Evolutionary conservation across 192 early-diverging fungal species (phyloP).

Genomic region (Lobosporangium transversale): DNA sequence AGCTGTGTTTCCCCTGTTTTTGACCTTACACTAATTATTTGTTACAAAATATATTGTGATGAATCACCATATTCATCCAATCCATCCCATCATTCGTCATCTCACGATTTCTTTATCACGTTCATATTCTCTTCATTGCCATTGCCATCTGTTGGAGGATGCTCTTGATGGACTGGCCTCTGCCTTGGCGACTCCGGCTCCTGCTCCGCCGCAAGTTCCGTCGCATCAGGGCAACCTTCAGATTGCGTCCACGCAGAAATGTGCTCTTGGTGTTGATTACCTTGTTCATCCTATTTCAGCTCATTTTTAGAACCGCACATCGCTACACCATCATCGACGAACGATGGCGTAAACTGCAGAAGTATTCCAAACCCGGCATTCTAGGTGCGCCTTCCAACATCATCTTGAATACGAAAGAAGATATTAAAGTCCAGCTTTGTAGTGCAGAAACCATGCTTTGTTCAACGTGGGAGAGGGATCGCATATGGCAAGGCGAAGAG

Average conservation of each 20-base stretch:
- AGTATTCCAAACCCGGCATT: conserved; percentile 20
- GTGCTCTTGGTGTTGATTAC: conserved; percentile 11
- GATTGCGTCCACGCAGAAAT: conserved; percentile 13
- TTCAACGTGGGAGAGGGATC: conserved; percentile 14
- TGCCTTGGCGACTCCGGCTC: conserved; percentile 4
- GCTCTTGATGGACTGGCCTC: conserved; percentile 25
- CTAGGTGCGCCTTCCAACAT: conserved; percentile 33
- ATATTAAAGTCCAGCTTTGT: conserved; percentile 26
- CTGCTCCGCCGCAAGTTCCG: conserved; percentile 5
- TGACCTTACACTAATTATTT: too few species aligned
- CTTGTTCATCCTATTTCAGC: not conserved
- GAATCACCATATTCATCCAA: too few species aligned
- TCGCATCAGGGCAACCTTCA: conserved; percentile 7
- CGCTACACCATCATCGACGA: conserved; percentile 12
- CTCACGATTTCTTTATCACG: not conserved
- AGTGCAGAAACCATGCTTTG: conserved; percentile 18
- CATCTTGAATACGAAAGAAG: not conserved
- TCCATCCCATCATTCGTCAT: too few species aligned
- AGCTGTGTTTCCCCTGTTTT: too few species aligned
- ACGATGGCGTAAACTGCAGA: conserved; percentile 16
- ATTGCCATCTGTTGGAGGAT: not conserved
- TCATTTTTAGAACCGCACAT: conserved; percentile 12
- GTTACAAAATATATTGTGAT: too few species aligned
- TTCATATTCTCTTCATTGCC: not conserved
- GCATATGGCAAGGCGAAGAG: conserved; percentile 25